These are phyloP conservation scores for Entoloma clypeatum DNA, from an alignment of 1,284 basidiomycete genomes.

Conservation along the genomic window DNA sequence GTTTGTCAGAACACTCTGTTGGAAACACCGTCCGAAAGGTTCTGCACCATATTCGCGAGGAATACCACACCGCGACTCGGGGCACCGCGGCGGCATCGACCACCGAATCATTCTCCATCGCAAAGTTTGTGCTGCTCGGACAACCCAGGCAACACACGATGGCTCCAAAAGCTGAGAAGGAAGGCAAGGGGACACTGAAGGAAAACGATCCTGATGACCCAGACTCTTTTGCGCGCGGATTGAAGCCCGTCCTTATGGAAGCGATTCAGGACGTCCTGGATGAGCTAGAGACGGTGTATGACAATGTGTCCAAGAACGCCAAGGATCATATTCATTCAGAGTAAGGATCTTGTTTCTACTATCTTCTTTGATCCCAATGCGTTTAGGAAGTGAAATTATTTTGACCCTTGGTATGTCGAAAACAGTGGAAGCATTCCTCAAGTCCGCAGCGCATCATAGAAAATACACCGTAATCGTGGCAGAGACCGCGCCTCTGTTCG, in stretches of 20 bases:
- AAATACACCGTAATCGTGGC: slow-evolving; percentile 97
- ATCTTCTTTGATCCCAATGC: not conserved
- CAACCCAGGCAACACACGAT: slow-evolving; percentile 61
- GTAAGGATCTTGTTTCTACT: slow-evolving; percentile 43
- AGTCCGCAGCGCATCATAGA: slow-evolving; percentile 83
- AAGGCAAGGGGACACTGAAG: slow-evolving; percentile 48
- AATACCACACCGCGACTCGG: slow-evolving; percentile 71
- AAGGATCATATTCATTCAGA: slow-evolving; percentile 97
- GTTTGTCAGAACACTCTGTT: slow-evolving; percentile 77
- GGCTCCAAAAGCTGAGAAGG: slow-evolving; percentile 50
- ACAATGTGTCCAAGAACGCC: slow-evolving; percentile 91
- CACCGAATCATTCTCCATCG: slow-evolving; percentile 60
- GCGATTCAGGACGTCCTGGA: slow-evolving; percentile 93
- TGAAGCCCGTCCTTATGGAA: slow-evolving; percentile 83
- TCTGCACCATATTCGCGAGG: slow-evolving; percentile 90
- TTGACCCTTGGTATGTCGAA: slow-evolving; percentile 92
- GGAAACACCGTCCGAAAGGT: slow-evolving; percentile 93
- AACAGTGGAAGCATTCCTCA: slow-evolving; percentile 94
- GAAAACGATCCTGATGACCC: slow-evolving; percentile 71
- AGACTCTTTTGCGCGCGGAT: slow-evolving; percentile 63
- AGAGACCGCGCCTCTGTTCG: slow-evolving; percentile 89
- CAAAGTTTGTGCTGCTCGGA: slow-evolving; percentile 74
- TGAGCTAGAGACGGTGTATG: slow-evolving; percentile 94
- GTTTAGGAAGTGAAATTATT: slow-evolving; percentile 79
- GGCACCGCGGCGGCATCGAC: slow-evolving; percentile 37